These are phyloP conservation scores for Ganoderma sp. DNA, from an alignment of 1,284 basidiomycete genomes.

Conservation along the genomic window DNA sequence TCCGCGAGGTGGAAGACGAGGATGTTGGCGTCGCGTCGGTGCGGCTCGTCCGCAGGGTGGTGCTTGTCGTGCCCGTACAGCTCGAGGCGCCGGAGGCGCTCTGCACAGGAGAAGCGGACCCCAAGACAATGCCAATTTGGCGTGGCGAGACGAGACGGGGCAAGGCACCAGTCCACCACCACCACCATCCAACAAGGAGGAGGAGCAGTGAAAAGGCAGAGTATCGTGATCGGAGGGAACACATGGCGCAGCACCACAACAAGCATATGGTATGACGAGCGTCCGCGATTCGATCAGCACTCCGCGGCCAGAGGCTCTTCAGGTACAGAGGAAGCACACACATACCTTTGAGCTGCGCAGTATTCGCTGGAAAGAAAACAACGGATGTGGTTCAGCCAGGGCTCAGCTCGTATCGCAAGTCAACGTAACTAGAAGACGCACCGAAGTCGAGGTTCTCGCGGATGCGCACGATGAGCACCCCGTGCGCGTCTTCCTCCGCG, in stretches of 20 bases:
- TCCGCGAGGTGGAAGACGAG: constrained; percentile 84
- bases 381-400: constrained; percentile 9
- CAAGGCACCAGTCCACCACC: neutral
- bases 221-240: neutral
- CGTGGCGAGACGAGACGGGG: neutral
- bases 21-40: constrained; percentile 74
- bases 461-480: constrained; percentile 82
- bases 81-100: constrained; percentile 82
- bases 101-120: constrained; percentile 43
- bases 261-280: neutral
- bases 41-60: constrained; percentile 88
- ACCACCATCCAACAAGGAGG: neutral
- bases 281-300: constrained; percentile 2
- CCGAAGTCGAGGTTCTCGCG: constrained; percentile 85
- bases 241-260: neutral
- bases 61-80: constrained; percentile 77
- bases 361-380: constrained; percentile 66
- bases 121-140: neutral
- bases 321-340: constrained; percentile 35
- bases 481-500: constrained; percentile 76
- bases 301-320: neutral
- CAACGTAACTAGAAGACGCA: constrained; percentile 38
- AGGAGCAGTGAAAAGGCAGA: neutral
- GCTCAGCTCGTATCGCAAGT: neutral
- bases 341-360: constrained; percentile 82